Conservation (phyloP, 2,329 filamentous ascomycete species). For the Tolypocladium capitatum region DNA sequence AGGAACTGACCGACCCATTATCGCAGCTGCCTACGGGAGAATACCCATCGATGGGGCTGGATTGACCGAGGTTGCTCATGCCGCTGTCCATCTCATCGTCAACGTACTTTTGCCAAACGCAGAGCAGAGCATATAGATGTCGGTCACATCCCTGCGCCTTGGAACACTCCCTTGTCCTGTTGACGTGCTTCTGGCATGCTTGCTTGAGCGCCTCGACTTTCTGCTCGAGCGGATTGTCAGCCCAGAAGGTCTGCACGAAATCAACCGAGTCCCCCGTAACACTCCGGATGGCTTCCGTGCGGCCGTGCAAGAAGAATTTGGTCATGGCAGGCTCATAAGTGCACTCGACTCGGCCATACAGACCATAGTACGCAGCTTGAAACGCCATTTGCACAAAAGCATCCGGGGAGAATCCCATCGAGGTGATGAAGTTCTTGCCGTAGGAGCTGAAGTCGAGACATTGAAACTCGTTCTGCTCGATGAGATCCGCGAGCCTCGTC, state of each 20-base stretch:
- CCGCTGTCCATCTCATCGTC: constrained; percentile 49
- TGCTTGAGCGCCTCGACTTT: constrained; percentile 79
- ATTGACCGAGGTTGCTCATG: constrained; percentile 47
- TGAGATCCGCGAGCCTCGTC: constrained; percentile 82
- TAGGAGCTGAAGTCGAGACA: constrained; percentile 81
- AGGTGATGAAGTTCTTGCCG: constrained; percentile 95
- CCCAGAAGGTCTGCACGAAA: constrained; percentile 92
- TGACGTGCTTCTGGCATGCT: constrained; percentile 72
- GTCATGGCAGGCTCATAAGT: constrained; percentile 99
- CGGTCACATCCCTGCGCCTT: constrained; percentile 86
- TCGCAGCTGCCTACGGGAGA: constrained; percentile 40
- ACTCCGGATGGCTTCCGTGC: constrained; percentile 83
- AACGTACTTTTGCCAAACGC: constrained; percentile 81
- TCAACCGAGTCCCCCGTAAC: constrained; percentile 74
- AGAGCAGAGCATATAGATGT: constrained; percentile 87
- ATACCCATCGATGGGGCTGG: constrained; percentile 41
- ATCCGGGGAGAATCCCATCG: constrained; percentile 92
- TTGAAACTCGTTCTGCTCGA: constrained; percentile 92
- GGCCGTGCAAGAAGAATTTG: constrained; percentile 81
- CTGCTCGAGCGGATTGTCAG: constrained; percentile 64
- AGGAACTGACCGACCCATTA: constrained; percentile 30
- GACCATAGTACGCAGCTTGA: constrained; percentile 92
- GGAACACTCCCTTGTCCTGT: constrained; percentile 69
- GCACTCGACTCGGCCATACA: constrained; percentile 87
- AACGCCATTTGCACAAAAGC: constrained; percentile 99